Conservation (phyloP, 1,284 basidiomycete genomes). For the Quambalaria eucalypti region DNA sequence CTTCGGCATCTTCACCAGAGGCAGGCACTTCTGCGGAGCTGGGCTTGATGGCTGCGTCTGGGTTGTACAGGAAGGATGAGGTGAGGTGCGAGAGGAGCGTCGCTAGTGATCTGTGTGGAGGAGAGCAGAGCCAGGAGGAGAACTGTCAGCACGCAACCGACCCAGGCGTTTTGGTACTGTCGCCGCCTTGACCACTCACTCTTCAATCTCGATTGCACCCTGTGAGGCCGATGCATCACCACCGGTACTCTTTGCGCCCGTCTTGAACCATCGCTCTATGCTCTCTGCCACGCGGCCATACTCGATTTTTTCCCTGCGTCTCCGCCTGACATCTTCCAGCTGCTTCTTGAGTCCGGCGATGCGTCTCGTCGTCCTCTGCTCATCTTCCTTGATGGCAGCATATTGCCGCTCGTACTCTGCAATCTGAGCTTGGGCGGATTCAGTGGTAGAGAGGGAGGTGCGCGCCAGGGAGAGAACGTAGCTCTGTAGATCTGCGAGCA, state of each 20-base stretch:
- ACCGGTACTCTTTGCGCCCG: no score
- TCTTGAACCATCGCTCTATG: neutral
- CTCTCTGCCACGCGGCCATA: neutral
- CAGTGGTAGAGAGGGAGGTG: neutral
- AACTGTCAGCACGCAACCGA: neutral
- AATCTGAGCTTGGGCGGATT: neutral
- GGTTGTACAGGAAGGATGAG: neutral
- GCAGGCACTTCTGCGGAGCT: no score
- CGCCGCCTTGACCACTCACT: neutral
- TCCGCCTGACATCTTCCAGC: neutral
- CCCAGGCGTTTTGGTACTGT: neutral
- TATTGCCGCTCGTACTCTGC: neutral
- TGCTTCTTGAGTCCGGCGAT: constrained; percentile 1
- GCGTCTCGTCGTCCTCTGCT: neutral
- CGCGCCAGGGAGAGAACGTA: neutral
- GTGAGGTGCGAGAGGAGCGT: neutral
- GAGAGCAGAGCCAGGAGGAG: neutral
- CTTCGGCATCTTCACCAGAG: no score
- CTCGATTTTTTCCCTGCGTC: neutral
- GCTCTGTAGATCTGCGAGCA: neutral
- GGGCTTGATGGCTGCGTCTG: no score
- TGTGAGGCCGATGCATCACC: neutral
- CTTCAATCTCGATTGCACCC: neutral
- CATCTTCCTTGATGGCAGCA: neutral
- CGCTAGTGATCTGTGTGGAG: neutral